phyloP scores from a whole-genome alignment of 257 asterid species.

The Gentiana dahurica region DNA sequence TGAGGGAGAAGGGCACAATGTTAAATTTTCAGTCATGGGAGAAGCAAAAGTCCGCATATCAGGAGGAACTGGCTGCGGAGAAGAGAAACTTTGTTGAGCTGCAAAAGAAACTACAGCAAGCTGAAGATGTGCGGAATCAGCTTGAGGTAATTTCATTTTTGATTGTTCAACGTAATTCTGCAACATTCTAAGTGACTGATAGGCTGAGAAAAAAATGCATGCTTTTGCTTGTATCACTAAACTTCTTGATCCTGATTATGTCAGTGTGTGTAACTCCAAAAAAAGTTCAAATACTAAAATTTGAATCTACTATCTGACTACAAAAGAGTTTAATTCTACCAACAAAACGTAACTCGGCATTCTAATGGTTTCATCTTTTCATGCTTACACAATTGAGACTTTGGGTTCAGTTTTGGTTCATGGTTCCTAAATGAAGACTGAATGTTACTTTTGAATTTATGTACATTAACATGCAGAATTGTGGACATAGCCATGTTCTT shows the following conservation, averaged over 20 bases:
- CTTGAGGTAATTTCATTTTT: conserved; percentile 51
- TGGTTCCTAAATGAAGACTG: no score
- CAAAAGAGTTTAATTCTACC: no score
- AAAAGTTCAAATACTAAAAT: no score
- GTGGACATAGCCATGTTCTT: no score
- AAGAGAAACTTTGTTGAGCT: conserved; percentile 34
- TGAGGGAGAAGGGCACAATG: conserved; percentile 70
- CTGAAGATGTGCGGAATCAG: conserved; percentile 44
- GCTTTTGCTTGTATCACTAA: conserved; percentile 4
- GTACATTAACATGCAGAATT: no score
- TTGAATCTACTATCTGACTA: no score
- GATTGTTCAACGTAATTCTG: neutral
- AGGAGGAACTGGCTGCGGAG: conserved; percentile 73
- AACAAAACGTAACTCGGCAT: no score
- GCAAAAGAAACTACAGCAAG: conserved; percentile 49
- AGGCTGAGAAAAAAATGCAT: neutral
- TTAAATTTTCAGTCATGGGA: conserved; percentile 72
- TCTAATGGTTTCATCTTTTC: no score
- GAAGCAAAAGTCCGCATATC: conserved; percentile 64
- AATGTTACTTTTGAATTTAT: no score
- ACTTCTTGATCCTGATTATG: neutral
- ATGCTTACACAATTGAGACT: no score
- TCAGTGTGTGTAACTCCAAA: neutral
- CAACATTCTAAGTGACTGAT: neutral
- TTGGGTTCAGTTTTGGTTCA: no score